Percentiles rank a stretch among this genome's conserved stretches.
Conservation (phyloP, 2,329 filamentous ascomycete species). For the Metarhizium humberi region DNA sequence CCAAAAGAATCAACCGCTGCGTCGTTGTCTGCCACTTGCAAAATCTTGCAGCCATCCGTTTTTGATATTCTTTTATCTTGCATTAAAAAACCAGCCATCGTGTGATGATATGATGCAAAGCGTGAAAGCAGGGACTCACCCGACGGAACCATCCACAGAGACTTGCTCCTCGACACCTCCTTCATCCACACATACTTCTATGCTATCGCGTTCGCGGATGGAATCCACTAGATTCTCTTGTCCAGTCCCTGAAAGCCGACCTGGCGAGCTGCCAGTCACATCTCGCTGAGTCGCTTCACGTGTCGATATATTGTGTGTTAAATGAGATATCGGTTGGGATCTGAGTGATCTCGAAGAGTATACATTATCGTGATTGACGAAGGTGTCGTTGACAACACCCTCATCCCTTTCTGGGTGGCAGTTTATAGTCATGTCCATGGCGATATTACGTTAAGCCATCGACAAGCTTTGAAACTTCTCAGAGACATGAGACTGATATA, state of each 20-base stretch:
- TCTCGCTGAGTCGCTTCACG: not conserved
- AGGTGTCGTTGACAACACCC: not conserved
- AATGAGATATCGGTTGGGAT: conserved; percentile 1
- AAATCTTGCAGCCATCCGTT: conserved; percentile 9
- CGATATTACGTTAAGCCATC: conserved; percentile 3
- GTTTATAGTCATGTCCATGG: conserved; percentile 4
- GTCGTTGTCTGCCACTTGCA: conserved; percentile 10
- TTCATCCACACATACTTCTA: conserved; percentile 15
- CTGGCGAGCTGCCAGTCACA: conserved; percentile 13
- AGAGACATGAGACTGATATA: conserved; percentile 1
- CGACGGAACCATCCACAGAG: conserved; percentile 12
- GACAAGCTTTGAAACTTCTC: conserved; percentile 1
- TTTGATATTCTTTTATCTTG: conserved; percentile 4
- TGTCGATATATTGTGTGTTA: not conserved
- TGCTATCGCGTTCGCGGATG: conserved; percentile 8
- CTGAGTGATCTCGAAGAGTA: conserved; percentile 7
- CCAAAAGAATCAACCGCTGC: conserved; percentile 32
- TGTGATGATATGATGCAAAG: not conserved
- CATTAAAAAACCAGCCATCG: not conserved
- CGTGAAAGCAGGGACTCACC: conserved; percentile 16
- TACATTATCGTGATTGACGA: not conserved
- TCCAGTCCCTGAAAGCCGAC: conserved; percentile 25
- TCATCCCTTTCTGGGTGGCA: not conserved
- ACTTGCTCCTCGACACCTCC: conserved; percentile 13
- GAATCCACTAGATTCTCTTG: conserved; percentile 16